Evolutionary conservation across 1,139 yeast species (phyloP).

Genomic region (Hyphopichia buzzinii): DNA sequence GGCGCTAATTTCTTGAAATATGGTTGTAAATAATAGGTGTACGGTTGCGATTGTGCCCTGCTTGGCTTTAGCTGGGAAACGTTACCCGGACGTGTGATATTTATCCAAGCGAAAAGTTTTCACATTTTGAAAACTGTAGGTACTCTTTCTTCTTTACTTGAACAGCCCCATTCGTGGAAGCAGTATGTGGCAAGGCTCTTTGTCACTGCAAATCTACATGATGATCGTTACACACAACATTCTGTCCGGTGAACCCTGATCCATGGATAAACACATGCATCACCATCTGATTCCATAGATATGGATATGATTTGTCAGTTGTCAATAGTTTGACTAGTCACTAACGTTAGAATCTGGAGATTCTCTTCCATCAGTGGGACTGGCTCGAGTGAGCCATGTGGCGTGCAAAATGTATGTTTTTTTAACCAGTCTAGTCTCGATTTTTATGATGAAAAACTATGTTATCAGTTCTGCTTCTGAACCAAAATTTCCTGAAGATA

Average conservation of each 20-base stretch:
- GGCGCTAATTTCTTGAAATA: too few relatives aligned
- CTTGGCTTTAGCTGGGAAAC: too few relatives aligned
- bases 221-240: conserved; percentile 44
- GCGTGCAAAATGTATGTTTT: conserved; percentile 4
- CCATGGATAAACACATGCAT: conserved; percentile 77
- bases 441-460: conserved; percentile 57
- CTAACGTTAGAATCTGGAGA: conserved; percentile 1
- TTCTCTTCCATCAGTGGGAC: background rate
- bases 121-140: too few relatives aligned
- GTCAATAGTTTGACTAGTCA: background rate
- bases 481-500: conserved; percentile 66
- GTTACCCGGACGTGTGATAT: too few relatives aligned
- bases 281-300: conserved; percentile 68
- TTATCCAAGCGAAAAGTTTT: too few relatives aligned
- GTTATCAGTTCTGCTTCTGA: conserved; percentile 91
- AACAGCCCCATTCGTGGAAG: conserved; percentile 1
- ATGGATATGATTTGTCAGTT: conserved; percentile 1
- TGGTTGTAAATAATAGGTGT: too few relatives aligned
- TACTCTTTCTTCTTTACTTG: too few relatives aligned
- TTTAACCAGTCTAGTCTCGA: conserved; percentile 5
- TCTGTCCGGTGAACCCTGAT: conserved; percentile 64
- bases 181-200: conserved; percentile 2
- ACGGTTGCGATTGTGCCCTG: too few relatives aligned
- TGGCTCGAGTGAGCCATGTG: too few relatives aligned
- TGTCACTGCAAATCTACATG: conserved; percentile 22